Conservation (phyloP, 345 rosid species). For the Populus alba region DNA sequence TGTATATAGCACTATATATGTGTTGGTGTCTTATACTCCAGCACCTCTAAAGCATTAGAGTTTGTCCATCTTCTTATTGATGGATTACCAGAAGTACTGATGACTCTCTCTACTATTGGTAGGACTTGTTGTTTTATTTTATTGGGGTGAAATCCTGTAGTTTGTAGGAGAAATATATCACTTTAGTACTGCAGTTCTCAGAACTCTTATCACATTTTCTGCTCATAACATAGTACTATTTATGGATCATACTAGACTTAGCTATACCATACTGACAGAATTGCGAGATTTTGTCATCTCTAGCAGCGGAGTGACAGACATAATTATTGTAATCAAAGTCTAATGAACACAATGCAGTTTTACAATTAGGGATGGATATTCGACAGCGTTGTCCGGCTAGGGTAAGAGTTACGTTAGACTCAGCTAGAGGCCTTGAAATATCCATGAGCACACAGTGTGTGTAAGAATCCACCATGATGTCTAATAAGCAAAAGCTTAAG, state of each 20-base stretch:
- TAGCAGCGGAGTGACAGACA: too few species aligned
- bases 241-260: too few species aligned
- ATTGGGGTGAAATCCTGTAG: too few species aligned
- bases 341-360: conserved; percentile 3
- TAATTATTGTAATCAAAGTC: not conserved
- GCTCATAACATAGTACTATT: not conserved
- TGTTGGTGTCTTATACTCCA: conserved; percentile 43
- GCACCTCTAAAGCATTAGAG: conserved; percentile 10
- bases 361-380: conserved; percentile 48
- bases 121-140: too few species aligned
- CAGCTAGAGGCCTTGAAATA: conserved; percentile 98
- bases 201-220: not conserved
- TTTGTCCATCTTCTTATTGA: too few species aligned
- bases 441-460: conserved; percentile 93
- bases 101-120: not conserved
- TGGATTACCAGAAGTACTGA: too few species aligned
- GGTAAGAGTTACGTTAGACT: conserved; percentile 88
- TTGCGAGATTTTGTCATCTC: too few species aligned
- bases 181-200: not conserved
- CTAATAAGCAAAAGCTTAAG: conserved; percentile 84
- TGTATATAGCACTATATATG: conserved; percentile 63
- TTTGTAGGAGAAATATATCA: too few species aligned
- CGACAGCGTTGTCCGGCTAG: conserved; percentile 72
- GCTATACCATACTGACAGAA: too few species aligned
- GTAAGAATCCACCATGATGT: conserved; percentile 90